Base-by-base conservation (phyloP, 768 basidiomycete genomes). In the Calocybe indica region DNA sequence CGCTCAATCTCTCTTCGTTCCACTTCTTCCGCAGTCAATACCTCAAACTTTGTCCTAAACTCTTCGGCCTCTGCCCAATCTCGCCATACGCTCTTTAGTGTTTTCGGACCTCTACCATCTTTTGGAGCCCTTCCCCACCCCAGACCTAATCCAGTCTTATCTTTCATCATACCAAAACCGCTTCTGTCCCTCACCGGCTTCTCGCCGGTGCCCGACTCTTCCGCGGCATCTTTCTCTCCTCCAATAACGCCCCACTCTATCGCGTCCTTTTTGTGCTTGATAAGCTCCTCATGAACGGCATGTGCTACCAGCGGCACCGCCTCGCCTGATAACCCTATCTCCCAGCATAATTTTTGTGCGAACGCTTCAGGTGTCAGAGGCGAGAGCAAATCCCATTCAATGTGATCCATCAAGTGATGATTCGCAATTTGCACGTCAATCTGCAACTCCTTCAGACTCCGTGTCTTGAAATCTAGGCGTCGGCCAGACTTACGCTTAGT, bases 301-400 rank as follows among this genome's bases (percentile, higher is more conserved):
- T 94, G 91, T 4, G 95, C 81, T 54, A 99, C 79, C 45, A 98
- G 78, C 5, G 95, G 92, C 5, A 83, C 62, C 0, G 94, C 90
- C 62, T 94, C 92, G 35, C 92, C 90, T 1, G 85, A 74, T 2
- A 99, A 75, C 6, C 92, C 93, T 11, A 98, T 79, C 52, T 98
- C 96, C 15, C 74, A 63, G 57, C 89, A 92, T 32, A 97, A 83
- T 43, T 78, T 82, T 35, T 69, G 66, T 0, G 95, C 79, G 58
- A 98, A 98, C 1, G 69, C 74, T 61, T 95, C 88, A 1, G 95
- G 95, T 0, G 92, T 94, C 34, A 97, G 75, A 3, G 87, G 79
- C 3, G 94, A 95, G 40, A 89, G 79, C n/a, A 98, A 77, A 65
- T 99, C 95, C 95, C 95, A 99, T 66, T 99, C 96, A 55, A 99